Conservation (phyloP, 768 basidiomycete species). For the Fomitopsis serialis region DNA sequence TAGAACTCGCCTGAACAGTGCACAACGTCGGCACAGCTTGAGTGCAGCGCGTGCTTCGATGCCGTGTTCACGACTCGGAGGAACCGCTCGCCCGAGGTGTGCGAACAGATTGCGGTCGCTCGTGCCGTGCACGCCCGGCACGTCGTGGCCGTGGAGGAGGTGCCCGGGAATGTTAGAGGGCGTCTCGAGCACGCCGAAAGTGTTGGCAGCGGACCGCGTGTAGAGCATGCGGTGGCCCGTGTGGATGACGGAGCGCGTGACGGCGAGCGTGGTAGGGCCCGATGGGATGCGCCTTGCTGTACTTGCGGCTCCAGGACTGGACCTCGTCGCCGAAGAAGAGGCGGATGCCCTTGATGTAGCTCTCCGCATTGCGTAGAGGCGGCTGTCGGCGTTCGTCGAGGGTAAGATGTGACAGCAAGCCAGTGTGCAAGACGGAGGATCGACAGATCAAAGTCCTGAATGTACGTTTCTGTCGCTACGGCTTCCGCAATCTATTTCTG, state of each 20-base stretch:
- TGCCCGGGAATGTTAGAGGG: constrained; percentile 41
- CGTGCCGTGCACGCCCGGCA: constrained; percentile 1
- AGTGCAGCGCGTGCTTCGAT: constrained; percentile 81
- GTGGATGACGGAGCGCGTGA: constrained; percentile 66
- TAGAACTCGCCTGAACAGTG: constrained; percentile 80
- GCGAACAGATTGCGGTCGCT: constrained; percentile 6
- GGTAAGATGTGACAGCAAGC: too few relatives aligned
- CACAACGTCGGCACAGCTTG: constrained; percentile 62
- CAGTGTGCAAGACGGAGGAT: too few relatives aligned
- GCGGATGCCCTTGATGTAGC: constrained; percentile 53
- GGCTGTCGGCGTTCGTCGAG: constrained; percentile 53
- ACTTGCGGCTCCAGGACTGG: constrained; percentile 63
- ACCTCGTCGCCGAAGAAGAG: constrained; percentile 52
- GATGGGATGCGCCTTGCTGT: constrained; percentile 68
- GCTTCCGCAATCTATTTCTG: too few relatives aligned
- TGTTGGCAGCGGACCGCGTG: constrained; percentile 57
- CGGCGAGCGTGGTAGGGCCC: constrained; percentile 54
- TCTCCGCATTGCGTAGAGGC: constrained; percentile 77
- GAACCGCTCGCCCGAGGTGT: constrained; percentile 69
- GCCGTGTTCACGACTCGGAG: constrained; percentile 85
- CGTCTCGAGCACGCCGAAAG: constrained; percentile 52
- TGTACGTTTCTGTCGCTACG: too few relatives aligned
- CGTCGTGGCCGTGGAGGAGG: constrained; percentile 42
- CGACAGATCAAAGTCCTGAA: too few relatives aligned
- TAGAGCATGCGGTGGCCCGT: constrained; percentile 73